Evolutionary conservation across 768 basidiomycete species (phyloP).

Genomic region (Termitomyces sp.): DNA sequence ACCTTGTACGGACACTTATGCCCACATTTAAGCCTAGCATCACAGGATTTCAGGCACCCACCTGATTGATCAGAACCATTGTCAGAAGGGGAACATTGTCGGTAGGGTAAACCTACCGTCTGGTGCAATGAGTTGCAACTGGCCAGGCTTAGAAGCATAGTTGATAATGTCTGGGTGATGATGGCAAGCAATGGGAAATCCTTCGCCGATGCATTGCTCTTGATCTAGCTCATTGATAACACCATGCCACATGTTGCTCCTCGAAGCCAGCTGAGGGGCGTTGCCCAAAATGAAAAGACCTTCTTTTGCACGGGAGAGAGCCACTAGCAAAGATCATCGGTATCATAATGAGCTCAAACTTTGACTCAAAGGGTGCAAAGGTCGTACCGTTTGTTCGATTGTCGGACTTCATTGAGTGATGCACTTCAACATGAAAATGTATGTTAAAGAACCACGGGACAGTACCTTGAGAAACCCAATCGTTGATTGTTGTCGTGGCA

Average conservation of each 20-base stretch:
- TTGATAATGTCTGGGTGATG: slow-evolving; percentile 45
- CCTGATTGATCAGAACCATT: slow-evolving; percentile 30
- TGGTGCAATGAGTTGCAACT: slow-evolving; percentile 48
- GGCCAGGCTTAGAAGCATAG: slow-evolving; percentile 46
- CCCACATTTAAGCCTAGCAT: slow-evolving; percentile 52
- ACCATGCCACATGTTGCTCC: slow-evolving; percentile 54
- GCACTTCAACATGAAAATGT: background rate
- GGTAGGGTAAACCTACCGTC: slow-evolving; percentile 39
- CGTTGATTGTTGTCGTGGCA: slow-evolving; percentile 31
- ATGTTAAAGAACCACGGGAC: background rate
- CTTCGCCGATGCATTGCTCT: slow-evolving; percentile 43
- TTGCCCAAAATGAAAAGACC: slow-evolving; percentile 76
- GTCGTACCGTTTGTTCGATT: slow-evolving; percentile 53
- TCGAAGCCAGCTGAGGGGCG: slow-evolving; percentile 46
- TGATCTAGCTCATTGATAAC: slow-evolving; percentile 57
- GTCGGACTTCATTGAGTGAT: slow-evolving; percentile 35
- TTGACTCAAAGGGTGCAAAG: background rate
- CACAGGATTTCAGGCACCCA: slow-evolving; percentile 61
- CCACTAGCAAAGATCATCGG: slow-evolving; percentile 38
- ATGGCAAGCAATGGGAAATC: slow-evolving; percentile 55
- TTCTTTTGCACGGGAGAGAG: slow-evolving; percentile 70
- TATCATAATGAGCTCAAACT: background rate
- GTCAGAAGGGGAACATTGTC: background rate
- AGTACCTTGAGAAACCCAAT: slow-evolving; percentile 76
- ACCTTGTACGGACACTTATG: slow-evolving; percentile 65